These are phyloP conservation scores for Lachancea dasiensis DNA, from an alignment of 805 yeast species.

Conservation along the genomic window DNA sequence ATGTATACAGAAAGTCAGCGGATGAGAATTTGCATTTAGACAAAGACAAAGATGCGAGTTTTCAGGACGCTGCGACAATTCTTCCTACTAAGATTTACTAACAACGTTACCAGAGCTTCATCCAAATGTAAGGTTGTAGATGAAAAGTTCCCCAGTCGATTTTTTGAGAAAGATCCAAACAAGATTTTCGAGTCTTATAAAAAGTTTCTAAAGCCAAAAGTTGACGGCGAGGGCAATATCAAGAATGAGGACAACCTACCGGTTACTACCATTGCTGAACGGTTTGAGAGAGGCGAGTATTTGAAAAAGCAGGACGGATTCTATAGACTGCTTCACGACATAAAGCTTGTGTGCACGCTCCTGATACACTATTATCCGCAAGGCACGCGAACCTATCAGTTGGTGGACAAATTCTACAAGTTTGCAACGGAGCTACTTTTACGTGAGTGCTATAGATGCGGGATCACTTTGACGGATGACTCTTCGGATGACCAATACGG, in stretches of 20 bases:
- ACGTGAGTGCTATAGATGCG: slow-evolving; percentile 50
- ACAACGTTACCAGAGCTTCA: slow-evolving; percentile 20
- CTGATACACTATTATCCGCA: slow-evolving; percentile 42
- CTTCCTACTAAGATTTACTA: no score
- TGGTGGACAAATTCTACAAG: slow-evolving; percentile 58
- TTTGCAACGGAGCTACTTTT: slow-evolving; percentile 56
- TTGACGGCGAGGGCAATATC: slow-evolving; percentile 17
- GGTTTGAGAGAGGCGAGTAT: slow-evolving; percentile 38
- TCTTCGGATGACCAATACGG: slow-evolving; percentile 16
- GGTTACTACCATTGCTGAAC: slow-evolving; percentile 39
- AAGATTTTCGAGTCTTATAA: slow-evolving; percentile 40
- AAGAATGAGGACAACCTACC: slow-evolving; percentile 22
- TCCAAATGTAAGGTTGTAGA: slow-evolving; percentile 29
- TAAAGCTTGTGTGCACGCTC: slow-evolving; percentile 50
- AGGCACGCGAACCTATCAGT: slow-evolving; percentile 44
- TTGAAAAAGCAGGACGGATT: slow-evolving; percentile 33
- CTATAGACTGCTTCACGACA: slow-evolving; percentile 60
- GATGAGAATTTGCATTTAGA: no score
- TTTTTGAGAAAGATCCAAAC: slow-evolving; percentile 41
- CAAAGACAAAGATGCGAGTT: no score
- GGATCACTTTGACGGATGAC: slow-evolving; percentile 25
- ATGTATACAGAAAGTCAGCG: no score
- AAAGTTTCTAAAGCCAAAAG: slow-evolving; percentile 30
- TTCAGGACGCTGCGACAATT: no score
- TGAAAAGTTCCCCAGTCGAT: slow-evolving; percentile 40